Evolutionary conservation across 352 stramenopile species (phyloP).

Genomic region (Aphanomyces invadans): DNA sequence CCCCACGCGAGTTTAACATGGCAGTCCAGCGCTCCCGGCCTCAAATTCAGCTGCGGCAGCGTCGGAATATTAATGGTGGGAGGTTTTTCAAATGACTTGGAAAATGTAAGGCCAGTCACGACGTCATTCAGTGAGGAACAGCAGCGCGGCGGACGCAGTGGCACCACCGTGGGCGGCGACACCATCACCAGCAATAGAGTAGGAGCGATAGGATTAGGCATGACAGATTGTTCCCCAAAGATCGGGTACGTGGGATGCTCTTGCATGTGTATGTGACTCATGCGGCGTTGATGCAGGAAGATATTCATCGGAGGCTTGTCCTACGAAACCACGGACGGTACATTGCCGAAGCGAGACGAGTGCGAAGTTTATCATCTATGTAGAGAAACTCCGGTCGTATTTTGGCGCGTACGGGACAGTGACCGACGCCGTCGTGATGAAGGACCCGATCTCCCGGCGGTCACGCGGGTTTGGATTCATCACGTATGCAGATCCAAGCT

Average conservation of each 20-base stretch:
- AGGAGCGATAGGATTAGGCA: constrained; percentile 20
- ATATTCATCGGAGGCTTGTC: constrained; percentile 88
- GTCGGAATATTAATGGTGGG: constrained; percentile 1
- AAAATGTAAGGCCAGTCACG: constrained; percentile 24
- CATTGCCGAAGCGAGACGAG: neutral
- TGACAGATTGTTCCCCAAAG: constrained; percentile 22
- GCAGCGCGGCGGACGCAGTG: neutral
- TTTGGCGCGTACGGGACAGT: constrained; percentile 85
- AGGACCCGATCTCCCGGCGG: constrained; percentile 85
- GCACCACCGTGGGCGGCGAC: no score
- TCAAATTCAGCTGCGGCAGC: constrained; percentile 4
- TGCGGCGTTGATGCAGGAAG: constrained; percentile 43
- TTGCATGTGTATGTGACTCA: neutral
- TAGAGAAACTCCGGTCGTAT: constrained; percentile 86
- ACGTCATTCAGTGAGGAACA: constrained; percentile 3
- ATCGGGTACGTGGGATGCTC: constrained; percentile 17
- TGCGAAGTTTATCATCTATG: neutral
- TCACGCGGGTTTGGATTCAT: constrained; percentile 91
- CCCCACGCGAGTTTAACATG: neutral
- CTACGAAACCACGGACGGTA: constrained; percentile 86
- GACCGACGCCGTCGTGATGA: constrained; percentile 90
- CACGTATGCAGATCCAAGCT: constrained; percentile 83
- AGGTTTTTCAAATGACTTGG: constrained; percentile 1
- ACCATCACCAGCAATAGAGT: constrained; percentile 3
- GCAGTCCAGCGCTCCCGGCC: neutral